Conservation (phyloP, 2,329 filamentous ascomycete species). For the Lachnellula occidentalis region DNA sequence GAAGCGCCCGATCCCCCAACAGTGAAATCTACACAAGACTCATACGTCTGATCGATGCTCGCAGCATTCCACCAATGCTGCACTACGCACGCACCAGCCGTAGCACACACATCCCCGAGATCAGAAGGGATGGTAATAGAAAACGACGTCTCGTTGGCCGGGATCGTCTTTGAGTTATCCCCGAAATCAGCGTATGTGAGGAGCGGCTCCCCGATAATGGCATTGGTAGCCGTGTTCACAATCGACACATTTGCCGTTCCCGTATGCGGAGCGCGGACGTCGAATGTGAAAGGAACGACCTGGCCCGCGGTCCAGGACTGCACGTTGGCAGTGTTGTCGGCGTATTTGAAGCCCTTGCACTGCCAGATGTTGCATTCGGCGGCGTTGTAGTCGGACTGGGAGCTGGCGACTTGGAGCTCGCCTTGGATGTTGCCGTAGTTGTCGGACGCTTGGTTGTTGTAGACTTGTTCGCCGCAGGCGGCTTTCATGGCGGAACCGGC, state of each 20-base stretch:
- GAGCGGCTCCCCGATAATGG: constrained; percentile 43
- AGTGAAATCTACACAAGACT: constrained; percentile 48
- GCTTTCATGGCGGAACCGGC: constrained; percentile 39
- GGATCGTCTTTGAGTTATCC: constrained; percentile 38
- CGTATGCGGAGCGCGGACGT: constrained; percentile 44
- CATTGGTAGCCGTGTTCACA: constrained; percentile 43
- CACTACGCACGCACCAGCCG: constrained; percentile 34
- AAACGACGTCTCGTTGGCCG: constrained; percentile 43
- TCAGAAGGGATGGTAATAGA: constrained; percentile 48
- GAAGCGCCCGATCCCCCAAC: constrained; percentile 13
- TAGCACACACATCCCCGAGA: constrained; percentile 33
- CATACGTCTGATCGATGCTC: constrained; percentile 49
- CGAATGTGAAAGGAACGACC: constrained; percentile 37
- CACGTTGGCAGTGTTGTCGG: constrained; percentile 39
- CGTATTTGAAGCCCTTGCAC: constrained; percentile 43
- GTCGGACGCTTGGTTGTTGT: constrained; percentile 30
- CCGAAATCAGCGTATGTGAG: constrained; percentile 46
- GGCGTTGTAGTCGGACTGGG: constrained; percentile 27
- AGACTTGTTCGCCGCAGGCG: constrained; percentile 40
- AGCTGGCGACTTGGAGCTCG: constrained; percentile 33
- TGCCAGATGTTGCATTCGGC: constrained; percentile 38
- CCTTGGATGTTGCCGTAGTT: constrained; percentile 32
- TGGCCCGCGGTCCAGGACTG: constrained; percentile 41
- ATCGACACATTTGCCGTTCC: constrained; percentile 51
- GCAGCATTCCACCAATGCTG: constrained; percentile 51